Percentiles rank a stretch among this genome's conserved stretches.
Evolutionary conservation across 1,284 basidiomycete species (phyloP).

Genomic region (Trametes sp.): DNA sequence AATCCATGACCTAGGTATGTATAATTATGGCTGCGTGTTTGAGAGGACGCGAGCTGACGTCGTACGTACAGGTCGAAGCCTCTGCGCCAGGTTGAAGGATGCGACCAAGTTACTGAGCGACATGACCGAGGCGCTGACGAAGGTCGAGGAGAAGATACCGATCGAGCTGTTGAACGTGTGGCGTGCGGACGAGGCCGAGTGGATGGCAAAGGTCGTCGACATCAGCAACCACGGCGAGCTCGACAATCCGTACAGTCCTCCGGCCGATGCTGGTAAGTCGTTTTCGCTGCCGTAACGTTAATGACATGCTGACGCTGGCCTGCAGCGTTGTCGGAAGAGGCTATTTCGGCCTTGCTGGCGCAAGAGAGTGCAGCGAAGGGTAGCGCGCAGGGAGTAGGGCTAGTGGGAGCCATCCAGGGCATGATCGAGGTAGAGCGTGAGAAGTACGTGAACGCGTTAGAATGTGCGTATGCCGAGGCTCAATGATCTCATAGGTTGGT

Average conservation of each 20-base stretch:
- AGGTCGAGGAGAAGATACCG: neutral
- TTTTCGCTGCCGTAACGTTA: neutral
- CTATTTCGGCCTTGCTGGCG: neutral
- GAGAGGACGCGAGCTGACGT: neutral
- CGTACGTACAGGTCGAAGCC: neutral
- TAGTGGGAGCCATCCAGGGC: neutral
- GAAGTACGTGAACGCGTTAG: neutral
- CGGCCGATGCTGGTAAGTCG: neutral
- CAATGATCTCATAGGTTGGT: neutral
- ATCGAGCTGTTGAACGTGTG: neutral
- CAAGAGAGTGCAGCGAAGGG: neutral
- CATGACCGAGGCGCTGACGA: neutral
- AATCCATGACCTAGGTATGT: neutral
- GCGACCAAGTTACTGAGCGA: neutral
- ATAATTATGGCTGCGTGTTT: neutral
- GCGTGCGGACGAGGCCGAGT: neutral
- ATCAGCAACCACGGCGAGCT: conserved; percentile 2
- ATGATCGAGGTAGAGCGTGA: neutral
- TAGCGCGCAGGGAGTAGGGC: neutral
- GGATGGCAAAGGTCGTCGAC: conserved; percentile 3
- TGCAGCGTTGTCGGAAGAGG: neutral
- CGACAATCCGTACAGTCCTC: conserved; percentile 4
- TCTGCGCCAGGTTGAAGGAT: neutral
- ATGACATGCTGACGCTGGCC: neutral
- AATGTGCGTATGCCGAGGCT: neutral